Evolutionary conservation across 768 basidiomycete species (phyloP), one percentile per base, ranked within the genome.

Genomic region (Nidularia sp.): DNA sequence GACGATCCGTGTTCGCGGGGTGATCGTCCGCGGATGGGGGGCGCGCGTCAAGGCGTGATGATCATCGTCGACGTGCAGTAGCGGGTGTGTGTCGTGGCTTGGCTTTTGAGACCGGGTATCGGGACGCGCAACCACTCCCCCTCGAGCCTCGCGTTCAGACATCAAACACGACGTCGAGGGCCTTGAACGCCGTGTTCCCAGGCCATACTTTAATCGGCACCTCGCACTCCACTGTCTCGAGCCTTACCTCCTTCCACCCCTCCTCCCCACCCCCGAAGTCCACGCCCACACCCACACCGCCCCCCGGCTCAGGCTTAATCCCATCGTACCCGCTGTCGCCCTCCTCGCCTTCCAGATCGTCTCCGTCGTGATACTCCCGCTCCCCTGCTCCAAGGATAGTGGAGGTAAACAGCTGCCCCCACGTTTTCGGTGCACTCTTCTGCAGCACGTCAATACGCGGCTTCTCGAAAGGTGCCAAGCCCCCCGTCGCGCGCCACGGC

Each of bases 151-250:
- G 10, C 10, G n/a, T 45, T 66, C 62, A 88, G 3, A 90, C 84
- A 62, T 86, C 85, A 64, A 91, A 90, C 31, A 88, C 83, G 6
- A 91, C 85, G 55, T 90, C 85, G 62, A 80, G 73, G 3, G 90
- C 82, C 66, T 82, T 86, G 69, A 90, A 93, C 43, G 85, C 88
- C 3, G 91, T 95, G 69, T 92, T 93, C 43, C 91, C 91, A 8
- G 93, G 86, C 80, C 88, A 94, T 1, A 97, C 88, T 58, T 68
- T 82, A 52, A 98, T 81, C 15, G 92, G 91, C 42, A 98, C 89
- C 66, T 94, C 90, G 61, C 94, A 97, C 66, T 97, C 96, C 13
- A 98, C 93, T 53, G 86, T 90, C 77, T 98, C 94, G 25, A 87
- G 77, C 61, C 66, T 73, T 8, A 89, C 78, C 53, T 85, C 84